phyloP scores from a whole-genome alignment of 1,284 basidiomycete genomes.

The Phylloboletellus chloephorus region DNA sequence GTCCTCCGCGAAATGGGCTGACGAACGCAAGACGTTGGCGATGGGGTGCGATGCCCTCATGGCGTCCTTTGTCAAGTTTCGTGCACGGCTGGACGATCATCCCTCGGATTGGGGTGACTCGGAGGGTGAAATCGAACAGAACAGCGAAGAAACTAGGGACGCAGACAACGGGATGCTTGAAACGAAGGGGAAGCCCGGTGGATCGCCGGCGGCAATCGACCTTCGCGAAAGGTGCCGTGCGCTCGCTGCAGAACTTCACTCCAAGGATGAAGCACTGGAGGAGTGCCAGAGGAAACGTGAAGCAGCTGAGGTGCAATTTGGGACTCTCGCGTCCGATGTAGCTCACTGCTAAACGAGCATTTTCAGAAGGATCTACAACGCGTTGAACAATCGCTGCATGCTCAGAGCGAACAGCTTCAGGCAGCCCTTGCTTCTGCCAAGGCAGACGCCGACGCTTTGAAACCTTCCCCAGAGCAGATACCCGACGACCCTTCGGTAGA shows the following conservation, averaged over 20 bases:
- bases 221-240: conserved; percentile 15
- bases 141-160: conserved; percentile 21
- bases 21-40: conserved; percentile 24
- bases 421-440: conserved; percentile 14
- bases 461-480: conserved; percentile 4
- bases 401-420: conserved; percentile 21
- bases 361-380: conserved; percentile 21
- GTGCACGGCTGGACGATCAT: conserved; percentile 24
- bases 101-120: conserved; percentile 21
- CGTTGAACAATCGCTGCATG: conserved; percentile 14
- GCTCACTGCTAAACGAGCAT: conserved; percentile 7
- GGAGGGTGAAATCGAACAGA: conserved; percentile 26
- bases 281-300: conserved; percentile 17
- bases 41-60: conserved; percentile 25
- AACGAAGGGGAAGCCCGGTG: conserved; percentile 12
- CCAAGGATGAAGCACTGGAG: conserved; percentile 20
- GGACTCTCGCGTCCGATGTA: neutral
- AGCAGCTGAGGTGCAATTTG: conserved; percentile 20
- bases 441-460: conserved; percentile 4
- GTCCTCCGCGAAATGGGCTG: conserved; percentile 29
- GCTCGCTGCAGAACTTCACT: conserved; percentile 19
- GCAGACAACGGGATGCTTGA: conserved; percentile 5
- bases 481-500: conserved; percentile 9
- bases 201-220: conserved; percentile 1
- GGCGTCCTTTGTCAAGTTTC: conserved; percentile 31